Percentiles rank a stretch among this genome's conserved stretches.
These are phyloP conservation scores for Beauveria pseudobassiana DNA, from an alignment of 2,329 filamentous ascomycete genomes.

Conservation along the genomic window DNA sequence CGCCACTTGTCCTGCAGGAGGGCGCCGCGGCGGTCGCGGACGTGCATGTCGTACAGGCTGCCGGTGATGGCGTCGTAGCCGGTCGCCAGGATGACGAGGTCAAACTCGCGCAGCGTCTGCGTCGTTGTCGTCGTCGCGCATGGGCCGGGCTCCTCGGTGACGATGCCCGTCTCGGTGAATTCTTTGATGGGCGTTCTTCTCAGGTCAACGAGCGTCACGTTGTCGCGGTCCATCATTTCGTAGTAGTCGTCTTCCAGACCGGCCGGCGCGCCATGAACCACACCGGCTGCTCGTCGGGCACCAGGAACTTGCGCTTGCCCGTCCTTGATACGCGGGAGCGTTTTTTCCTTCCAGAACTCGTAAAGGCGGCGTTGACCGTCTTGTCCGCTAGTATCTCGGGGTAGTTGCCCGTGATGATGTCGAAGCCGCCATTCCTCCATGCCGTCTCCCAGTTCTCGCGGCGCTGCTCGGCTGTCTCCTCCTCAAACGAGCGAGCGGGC, in stretches of 20 bases:
- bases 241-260: conserved; percentile 11
- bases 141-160: conserved; percentile 8
- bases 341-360: conserved; percentile 13
- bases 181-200: conserved; percentile 1
- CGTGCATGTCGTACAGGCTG: conserved; percentile 17
- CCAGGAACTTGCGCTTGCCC: conserved; percentile 10
- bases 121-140: background rate
- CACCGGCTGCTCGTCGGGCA: conserved; percentile 6
- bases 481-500: conserved; percentile 6
- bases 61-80: conserved; percentile 19
- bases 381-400: conserved; percentile 10
- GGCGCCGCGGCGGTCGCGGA: conserved; percentile 14
- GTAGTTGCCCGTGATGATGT: conserved; percentile 37
- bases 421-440: conserved; percentile 39
- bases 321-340: conserved; percentile 4
- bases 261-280: conserved; percentile 2
- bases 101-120: background rate
- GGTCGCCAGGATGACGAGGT: conserved; percentile 15
- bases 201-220: conserved; percentile 11
- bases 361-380: conserved; percentile 5
- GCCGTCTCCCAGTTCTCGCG: conserved; percentile 35
- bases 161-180: conserved; percentile 3
- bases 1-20: conserved; percentile 14
- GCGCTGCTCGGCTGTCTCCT: conserved; percentile 31
- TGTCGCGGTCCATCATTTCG: conserved; percentile 12